Percentiles rank a stretch among this genome's conserved stretches.
phyloP scores from a whole-genome alignment of 2,329 filamentous ascomycete species.

The Hymenoscyphus scutula region DNA sequence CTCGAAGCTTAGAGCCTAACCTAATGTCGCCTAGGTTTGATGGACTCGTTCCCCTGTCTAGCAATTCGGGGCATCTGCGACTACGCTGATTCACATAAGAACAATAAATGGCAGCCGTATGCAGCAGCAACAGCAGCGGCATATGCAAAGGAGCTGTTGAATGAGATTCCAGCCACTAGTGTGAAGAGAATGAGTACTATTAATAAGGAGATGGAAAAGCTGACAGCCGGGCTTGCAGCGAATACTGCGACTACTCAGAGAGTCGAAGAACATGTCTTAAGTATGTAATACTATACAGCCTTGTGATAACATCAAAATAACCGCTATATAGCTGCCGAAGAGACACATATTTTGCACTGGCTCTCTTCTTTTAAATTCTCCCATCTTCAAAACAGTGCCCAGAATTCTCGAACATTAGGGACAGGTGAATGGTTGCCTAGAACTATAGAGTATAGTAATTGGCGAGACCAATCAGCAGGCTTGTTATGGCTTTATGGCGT shows the following conservation, averaged over 20 bases:
- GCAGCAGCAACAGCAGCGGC: slow-evolving; percentile 18
- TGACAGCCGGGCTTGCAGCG: background rate
- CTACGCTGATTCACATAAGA: slow-evolving; percentile 22
- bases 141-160: slow-evolving; percentile 17
- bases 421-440: slow-evolving; percentile 2
- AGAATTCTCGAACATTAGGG: background rate
- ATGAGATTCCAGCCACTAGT: slow-evolving; percentile 1
- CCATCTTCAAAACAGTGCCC: background rate
- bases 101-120: slow-evolving; percentile 18
- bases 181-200: no score
- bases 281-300: background rate
- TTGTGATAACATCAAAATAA: background rate
- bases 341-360: background rate
- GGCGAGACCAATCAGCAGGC: background rate
- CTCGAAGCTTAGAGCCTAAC: background rate
- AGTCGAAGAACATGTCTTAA: background rate
- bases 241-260: background rate
- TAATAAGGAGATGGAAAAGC: background rate
- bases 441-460: background rate
- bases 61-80: slow-evolving; percentile 24
- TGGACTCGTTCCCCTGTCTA: slow-evolving; percentile 18
- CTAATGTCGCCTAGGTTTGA: slow-evolving; percentile 7
- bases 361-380: slow-evolving; percentile 1
- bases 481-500: slow-evolving; percentile 6
- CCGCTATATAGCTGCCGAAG: background rate